Base-by-base conservation (phyloP, 179 eudicot genomes). In the Monotropa hypopitys region DNA sequence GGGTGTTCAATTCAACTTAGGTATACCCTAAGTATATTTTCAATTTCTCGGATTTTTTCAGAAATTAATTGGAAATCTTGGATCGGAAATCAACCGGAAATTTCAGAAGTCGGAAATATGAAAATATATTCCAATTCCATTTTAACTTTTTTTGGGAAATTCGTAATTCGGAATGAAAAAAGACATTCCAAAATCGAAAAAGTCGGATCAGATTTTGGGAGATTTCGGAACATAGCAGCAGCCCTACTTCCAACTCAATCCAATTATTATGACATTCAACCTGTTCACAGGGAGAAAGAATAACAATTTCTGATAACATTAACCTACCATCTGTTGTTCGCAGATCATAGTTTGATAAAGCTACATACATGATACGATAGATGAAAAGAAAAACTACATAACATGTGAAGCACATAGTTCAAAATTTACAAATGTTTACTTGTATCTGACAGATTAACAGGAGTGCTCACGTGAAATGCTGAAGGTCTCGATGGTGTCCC, bases 401-500 rank as follows among this genome's bases (percentile, higher is more conserved):
- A 30, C 10, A 70, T 7, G 11, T 28, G 51, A 20, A 16, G 18
- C 45, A 20, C 6, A 61, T 30, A 56, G 7, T 56, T 56, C n/a
- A 59, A 59, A 2, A 59, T 56, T 59, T 28, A 59, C 33, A 59
- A 26, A 59, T 26, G 65, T 59, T 80, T 46, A 43, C 71, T 67
- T 3, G 74, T 40, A 71, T 76, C 79, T 23, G 83, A 79, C 15
- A 57, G 70, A 11, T 56, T 73, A 15, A 72, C 69, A 5, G 90
- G 86, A 63, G 80, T 81, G 50, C 85, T 87, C 0, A 86, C 88
- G 82, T 91, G 97, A 77, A 91, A 91, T 5, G 97, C 93, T 1
- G 97, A 91, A 47, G 86, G 92, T 72, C 91, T 85, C 11, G 90
- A 87, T 30, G 91, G 87, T 32, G 83, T 68, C 35, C 90, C 89